Percentiles rank a stretch among this genome's conserved stretches.
Evolutionary conservation across 2,329 filamentous ascomycete genomes (phyloP).

Genomic region (Zasmidium angulare): DNA sequence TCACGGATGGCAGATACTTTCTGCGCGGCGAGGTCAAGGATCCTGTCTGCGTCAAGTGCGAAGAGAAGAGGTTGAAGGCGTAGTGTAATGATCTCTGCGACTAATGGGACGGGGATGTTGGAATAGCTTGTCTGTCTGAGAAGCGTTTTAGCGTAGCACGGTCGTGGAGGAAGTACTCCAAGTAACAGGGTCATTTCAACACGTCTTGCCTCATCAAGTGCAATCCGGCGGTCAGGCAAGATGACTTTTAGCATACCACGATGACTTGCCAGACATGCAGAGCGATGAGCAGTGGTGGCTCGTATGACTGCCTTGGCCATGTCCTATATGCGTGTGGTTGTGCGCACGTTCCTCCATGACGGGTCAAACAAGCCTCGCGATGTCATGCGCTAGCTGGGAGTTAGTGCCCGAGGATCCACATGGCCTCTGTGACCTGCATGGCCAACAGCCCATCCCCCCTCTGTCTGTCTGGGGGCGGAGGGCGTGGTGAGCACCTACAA

Average conservation of each 20-base stretch:
- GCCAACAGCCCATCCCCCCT: neutral
- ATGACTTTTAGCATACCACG: too few species aligned
- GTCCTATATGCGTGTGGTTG: neutral
- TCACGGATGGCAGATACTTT: slow-evolving; percentile 64
- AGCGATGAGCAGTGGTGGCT: neutral
- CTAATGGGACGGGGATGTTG: neutral
- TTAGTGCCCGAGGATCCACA: too few species aligned
- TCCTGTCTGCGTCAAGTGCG: slow-evolving; percentile 63
- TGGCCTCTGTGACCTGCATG: too few species aligned
- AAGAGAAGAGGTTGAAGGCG: slow-evolving; percentile 62
- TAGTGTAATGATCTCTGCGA: slow-evolving; percentile 45
- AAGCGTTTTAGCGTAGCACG: slow-evolving; percentile 6
- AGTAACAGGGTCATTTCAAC: too few species aligned
- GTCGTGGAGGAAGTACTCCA: neutral
- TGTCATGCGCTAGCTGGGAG: too few species aligned
- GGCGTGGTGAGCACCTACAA: neutral
- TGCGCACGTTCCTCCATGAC: neutral
- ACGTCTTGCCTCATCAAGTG: too few species aligned
- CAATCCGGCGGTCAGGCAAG: too few species aligned
- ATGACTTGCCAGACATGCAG: neutral
- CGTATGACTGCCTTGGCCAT: too few species aligned
- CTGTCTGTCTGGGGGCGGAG: too few species aligned
- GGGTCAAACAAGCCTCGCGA: neutral
- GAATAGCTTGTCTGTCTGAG: neutral
- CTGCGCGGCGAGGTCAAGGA: slow-evolving; percentile 58